These are phyloP conservation scores for Penicillium hesseltinei DNA, from an alignment of 2,329 filamentous ascomycete species.

Conservation along the genomic window DNA sequence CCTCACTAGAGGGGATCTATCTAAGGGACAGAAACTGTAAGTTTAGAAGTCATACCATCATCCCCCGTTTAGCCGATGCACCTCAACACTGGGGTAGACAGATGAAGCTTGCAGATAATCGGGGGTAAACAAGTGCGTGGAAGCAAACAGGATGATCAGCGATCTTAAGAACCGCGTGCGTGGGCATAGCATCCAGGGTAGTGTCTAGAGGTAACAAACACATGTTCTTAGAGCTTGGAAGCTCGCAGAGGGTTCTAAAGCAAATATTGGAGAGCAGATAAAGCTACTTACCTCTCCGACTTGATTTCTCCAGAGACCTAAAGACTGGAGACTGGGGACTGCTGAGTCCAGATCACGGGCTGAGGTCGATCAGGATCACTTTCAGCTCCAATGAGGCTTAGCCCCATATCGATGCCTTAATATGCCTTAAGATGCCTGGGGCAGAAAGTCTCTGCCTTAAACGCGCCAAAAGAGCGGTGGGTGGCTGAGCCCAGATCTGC, in stretches of 20 bases:
- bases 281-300: conserved; percentile 4
- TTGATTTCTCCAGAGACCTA: conserved; percentile 8
- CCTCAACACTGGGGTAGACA: conserved; percentile 11
- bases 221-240: conserved; percentile 2
- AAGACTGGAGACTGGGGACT: conserved; percentile 14
- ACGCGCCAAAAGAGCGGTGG: conserved; percentile 11
- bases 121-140: conserved; percentile 39
- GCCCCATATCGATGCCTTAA: not conserved
- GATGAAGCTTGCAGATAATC: conserved; percentile 15
- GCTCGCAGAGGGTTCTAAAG: not conserved
- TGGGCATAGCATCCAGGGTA: conserved; percentile 33
- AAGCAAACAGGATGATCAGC: conserved; percentile 32
- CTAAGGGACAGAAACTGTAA: conserved; percentile 12
- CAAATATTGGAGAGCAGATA: not conserved
- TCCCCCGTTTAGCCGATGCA: conserved; percentile 1
- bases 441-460: not conserved
- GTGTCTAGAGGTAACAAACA: conserved; percentile 10
- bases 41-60: conserved; percentile 22
- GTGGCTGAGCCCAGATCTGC: conserved; percentile 5
- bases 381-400: conserved; percentile 10
- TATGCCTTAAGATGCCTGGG: not conserved
- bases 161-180: conserved; percentile 32
- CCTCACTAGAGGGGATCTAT: conserved; percentile 13
- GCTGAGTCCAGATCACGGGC: conserved; percentile 21
- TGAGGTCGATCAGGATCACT: conserved; percentile 13